phyloP scores from a whole-genome alignment of 805 yeast genomes.

The Ogataea neopini region DNA sequence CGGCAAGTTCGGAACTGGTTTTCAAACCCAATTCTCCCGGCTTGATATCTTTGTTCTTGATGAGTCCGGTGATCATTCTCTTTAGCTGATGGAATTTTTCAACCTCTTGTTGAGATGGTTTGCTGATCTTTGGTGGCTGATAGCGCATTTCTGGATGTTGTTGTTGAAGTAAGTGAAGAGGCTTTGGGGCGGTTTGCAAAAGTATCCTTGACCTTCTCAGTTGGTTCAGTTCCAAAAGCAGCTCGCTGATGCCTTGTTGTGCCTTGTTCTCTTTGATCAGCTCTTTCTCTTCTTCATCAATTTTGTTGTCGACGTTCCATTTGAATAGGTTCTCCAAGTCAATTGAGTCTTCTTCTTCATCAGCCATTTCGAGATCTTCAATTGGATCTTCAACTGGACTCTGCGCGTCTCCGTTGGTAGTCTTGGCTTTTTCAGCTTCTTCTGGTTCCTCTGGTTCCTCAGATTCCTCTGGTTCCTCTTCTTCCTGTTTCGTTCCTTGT shows the following conservation, averaged over 20 bases:
- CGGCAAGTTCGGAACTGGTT: constrained; percentile 53
- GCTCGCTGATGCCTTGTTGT: constrained; percentile 43
- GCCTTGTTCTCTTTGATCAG: constrained; percentile 23
- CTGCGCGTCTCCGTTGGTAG: not conserved
- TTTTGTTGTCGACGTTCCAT: constrained; percentile 30
- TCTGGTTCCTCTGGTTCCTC: constrained; percentile 7
- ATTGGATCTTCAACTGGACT: not conserved
- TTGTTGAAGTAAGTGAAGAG: constrained; percentile 8
- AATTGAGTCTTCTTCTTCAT: constrained; percentile 19
- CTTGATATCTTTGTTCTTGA: constrained; percentile 28
- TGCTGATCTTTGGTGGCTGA: constrained; percentile 22
- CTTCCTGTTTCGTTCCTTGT: not conserved
- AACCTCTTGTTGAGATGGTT: constrained; percentile 46
- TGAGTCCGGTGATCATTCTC: constrained; percentile 45
- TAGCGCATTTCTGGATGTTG: constrained; percentile 4
- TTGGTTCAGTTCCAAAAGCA: constrained; percentile 49
- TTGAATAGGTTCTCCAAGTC: constrained; percentile 31
- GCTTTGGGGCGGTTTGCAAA: not conserved
- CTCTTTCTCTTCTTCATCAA: constrained; percentile 28
- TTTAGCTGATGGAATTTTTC: constrained; percentile 43
- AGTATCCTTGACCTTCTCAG: constrained; percentile 47
- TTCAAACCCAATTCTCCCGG: constrained; percentile 39
- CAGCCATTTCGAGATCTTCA: constrained; percentile 1
- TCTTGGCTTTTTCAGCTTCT: constrained; percentile 11
- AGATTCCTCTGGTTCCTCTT: constrained; percentile 7